Conservation (phyloP, 2,329 filamentous ascomycete species). For the Pochonia chlamydosporia region DNA sequence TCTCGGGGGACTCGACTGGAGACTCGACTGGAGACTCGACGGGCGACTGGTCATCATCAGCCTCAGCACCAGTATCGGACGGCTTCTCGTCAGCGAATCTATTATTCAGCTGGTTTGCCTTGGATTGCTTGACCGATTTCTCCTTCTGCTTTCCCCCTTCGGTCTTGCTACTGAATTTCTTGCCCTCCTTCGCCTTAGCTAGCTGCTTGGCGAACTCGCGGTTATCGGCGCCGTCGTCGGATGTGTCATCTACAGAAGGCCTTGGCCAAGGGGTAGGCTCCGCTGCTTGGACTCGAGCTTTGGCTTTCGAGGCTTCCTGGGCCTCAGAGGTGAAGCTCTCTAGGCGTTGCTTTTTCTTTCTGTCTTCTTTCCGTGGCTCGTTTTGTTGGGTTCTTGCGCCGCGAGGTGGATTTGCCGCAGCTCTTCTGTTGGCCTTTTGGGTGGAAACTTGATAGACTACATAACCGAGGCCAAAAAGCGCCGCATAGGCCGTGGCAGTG, state of each 20-base stretch:
- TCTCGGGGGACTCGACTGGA: conserved; percentile 59
- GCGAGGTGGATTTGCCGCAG: conserved; percentile 21
- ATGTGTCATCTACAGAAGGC: conserved; percentile 30
- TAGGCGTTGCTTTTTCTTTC: conserved; percentile 41
- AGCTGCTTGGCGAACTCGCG: conserved; percentile 73
- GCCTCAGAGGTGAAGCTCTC: conserved; percentile 33
- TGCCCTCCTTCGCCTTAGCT: conserved; percentile 64
- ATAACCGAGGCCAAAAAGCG: conserved; percentile 30
- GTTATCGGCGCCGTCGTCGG: conserved; percentile 60
- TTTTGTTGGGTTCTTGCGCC: conserved; percentile 20
- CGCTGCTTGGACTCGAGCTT: conserved; percentile 19
- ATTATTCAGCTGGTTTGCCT: conserved; percentile 46
- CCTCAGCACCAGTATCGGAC: conserved; percentile 63
- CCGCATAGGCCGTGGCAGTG: conserved; percentile 30
- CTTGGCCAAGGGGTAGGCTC: conserved; percentile 6
- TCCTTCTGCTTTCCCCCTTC: conserved; percentile 57
- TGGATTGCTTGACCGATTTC: conserved; percentile 66
- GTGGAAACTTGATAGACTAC: conserved; percentile 29
- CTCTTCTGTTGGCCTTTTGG: conserved; percentile 25
- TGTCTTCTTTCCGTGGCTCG: conserved; percentile 34
- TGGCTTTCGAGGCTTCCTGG: conserved; percentile 33
- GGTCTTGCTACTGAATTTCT: conserved; percentile 48
- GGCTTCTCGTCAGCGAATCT: conserved; percentile 36
- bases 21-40: conserved; percentile 62
- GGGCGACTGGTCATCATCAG: conserved; percentile 74